phyloP scores from a whole-genome alignment of 1,139 yeast species.

The Entelexis paramagnoliae region DNA sequence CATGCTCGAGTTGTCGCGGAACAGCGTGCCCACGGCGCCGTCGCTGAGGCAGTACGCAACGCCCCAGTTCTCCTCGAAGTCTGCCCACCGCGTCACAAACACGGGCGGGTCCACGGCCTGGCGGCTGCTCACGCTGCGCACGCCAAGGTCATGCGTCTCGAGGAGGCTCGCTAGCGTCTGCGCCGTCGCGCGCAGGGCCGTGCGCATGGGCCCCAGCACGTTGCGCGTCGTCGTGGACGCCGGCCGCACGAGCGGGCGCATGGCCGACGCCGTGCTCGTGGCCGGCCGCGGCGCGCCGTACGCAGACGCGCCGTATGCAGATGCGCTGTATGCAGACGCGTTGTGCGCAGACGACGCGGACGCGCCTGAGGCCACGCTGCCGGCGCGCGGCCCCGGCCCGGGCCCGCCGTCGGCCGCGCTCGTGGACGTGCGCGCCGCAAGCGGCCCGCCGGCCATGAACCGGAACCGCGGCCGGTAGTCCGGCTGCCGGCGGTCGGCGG shows the following conservation, averaged over 20 bases:
- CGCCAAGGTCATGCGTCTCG: neutral
- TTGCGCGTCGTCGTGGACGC: constrained; percentile 11
- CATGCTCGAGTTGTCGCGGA: constrained; percentile 73
- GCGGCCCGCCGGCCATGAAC: constrained; percentile 8
- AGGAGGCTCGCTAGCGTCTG: constrained; percentile 7
- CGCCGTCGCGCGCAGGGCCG: constrained; percentile 14
- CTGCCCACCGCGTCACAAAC: constrained; percentile 87
- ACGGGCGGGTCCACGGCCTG: constrained; percentile 15
- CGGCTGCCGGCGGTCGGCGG: constrained; percentile 7
- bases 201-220: constrained; percentile 16
- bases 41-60: constrained; percentile 86
- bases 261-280: neutral
- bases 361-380: neutral
- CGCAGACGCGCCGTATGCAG: constrained; percentile 1
- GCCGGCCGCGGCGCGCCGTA: constrained; percentile 1
- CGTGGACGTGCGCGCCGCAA: constrained; percentile 20
- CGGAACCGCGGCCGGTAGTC: constrained; percentile 13
- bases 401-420: constrained; percentile 3
- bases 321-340: neutral
- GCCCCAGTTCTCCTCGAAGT: constrained; percentile 91
- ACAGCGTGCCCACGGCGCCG: constrained; percentile 84
- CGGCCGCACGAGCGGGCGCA: constrained; percentile 15
- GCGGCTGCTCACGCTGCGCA: constrained; percentile 1
- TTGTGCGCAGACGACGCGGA: too few relatives aligned
- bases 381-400: too few relatives aligned